These are phyloP conservation scores for Penstemon eatonii DNA, from an alignment of 257 asterid species.

Conservation along the genomic window DNA sequence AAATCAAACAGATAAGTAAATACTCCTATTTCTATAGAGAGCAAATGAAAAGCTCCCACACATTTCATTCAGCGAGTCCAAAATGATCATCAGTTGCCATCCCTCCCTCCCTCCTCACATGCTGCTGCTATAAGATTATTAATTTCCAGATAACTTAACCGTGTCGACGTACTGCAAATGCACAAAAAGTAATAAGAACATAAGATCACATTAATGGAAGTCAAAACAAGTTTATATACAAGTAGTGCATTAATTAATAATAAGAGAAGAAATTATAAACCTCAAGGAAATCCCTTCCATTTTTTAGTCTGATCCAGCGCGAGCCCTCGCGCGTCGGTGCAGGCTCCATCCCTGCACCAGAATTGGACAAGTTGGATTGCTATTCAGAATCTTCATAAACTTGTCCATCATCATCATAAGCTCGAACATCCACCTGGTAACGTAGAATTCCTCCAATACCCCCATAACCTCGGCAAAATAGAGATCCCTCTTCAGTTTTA, in stretches of 20 bases:
- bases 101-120: not conserved
- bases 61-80: not conserved
- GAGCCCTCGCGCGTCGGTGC: conserved; percentile 42
- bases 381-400: conserved; percentile 40
- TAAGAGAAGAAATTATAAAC: not conserved
- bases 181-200: not conserved
- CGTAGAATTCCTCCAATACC: conserved; percentile 48
- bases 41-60: not conserved
- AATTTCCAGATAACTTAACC: not conserved
- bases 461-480: conserved; percentile 47
- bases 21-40: no score
- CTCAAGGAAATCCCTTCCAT: not conserved
- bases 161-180: not conserved
- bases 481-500: conserved; percentile 46
- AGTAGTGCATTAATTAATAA: not conserved
- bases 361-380: conserved; percentile 32
- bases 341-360: conserved; percentile 39
- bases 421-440: conserved; percentile 41
- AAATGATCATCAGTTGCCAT: not conserved
- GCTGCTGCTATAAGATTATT: no score
- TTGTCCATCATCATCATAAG: conserved; percentile 39
- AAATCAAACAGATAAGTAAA: not conserved
- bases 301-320: conserved; percentile 19
- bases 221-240: not conserved
- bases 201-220: not conserved